phyloP scores from a whole-genome alignment of 192 early-diverging fungal genomes.

The Chytriomyces confervae region DNA sequence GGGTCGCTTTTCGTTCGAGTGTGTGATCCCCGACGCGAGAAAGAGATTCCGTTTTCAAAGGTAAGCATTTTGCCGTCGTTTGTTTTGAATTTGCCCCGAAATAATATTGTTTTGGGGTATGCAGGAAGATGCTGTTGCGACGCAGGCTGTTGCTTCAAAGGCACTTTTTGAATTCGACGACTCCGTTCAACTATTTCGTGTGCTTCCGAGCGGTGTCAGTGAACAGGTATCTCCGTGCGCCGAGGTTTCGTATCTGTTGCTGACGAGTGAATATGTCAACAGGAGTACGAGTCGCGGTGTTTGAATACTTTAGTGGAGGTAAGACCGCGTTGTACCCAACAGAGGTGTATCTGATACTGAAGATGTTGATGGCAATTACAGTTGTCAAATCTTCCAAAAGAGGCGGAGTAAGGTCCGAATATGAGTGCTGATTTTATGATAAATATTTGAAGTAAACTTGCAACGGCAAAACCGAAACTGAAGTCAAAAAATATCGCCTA shows the following conservation, averaged over 20 bases:
- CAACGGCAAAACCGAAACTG: too few relatives aligned
- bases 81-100: not conserved
- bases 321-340: not conserved
- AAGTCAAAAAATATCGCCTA: too few relatives aligned
- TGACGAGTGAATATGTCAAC: not conserved
- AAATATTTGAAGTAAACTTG: too few relatives aligned
- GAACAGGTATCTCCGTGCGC: slow-evolving; percentile 3
- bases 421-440: too few relatives aligned
- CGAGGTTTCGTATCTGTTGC: not conserved
- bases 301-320: slow-evolving; percentile 3
- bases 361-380: too few relatives aligned
- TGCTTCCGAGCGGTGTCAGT: slow-evolving; percentile 6
- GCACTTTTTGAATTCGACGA: slow-evolving; percentile 24
- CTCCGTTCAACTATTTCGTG: not conserved
- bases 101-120: not conserved
- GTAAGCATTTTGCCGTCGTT: not conserved
- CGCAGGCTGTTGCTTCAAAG: not conserved
- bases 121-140: slow-evolving; percentile 11
- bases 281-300: slow-evolving; percentile 10
- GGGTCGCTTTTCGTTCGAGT: slow-evolving; percentile 18
- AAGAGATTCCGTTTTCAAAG: slow-evolving; percentile 14
- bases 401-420: too few relatives aligned
- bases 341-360: too few relatives aligned
- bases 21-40: slow-evolving; percentile 10
- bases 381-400: too few relatives aligned